A percentile compares a stretch with the other conserved stretches of the same genome.
These are phyloP conservation scores for Phytophthora capsici DNA, from an alignment of 352 stramenopile species.

Conservation along the genomic window DNA sequence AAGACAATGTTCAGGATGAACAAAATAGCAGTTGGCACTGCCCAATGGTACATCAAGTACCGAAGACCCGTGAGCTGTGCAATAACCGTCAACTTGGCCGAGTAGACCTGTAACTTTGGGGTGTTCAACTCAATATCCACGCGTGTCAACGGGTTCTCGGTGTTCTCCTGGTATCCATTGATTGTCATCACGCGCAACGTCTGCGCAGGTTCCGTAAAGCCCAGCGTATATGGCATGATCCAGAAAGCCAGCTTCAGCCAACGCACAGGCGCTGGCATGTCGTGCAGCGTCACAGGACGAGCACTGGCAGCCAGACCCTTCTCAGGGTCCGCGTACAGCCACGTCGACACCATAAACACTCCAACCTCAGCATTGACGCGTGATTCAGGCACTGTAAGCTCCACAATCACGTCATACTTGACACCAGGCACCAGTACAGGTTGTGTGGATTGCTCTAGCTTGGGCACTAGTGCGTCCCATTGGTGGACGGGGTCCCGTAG, in stretches of 20 bases:
- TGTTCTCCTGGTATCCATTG: conserved; percentile 74
- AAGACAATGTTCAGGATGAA: conserved; percentile 85
- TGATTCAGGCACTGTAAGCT: conserved; percentile 74
- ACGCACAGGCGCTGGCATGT: conserved; percentile 65
- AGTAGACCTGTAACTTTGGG: conserved; percentile 73
- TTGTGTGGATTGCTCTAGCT: conserved; percentile 17
- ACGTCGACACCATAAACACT: conserved; percentile 81
- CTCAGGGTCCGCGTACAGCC: conserved; percentile 35
- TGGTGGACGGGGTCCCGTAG: conserved; percentile 64
- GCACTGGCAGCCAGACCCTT: conserved; percentile 52
- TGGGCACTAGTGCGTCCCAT: conserved; percentile 54
- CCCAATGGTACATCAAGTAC: conserved; percentile 91
- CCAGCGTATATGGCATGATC: conserved; percentile 62
- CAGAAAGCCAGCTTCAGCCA: conserved; percentile 53
- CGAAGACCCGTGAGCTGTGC: conserved; percentile 80
- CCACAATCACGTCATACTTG: conserved; percentile 83
- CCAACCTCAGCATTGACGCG: conserved; percentile 67
- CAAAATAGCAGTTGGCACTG: conserved; percentile 67
- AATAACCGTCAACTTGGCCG: conserved; percentile 80
- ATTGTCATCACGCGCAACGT: conserved; percentile 58
- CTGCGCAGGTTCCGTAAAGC: conserved; percentile 65
- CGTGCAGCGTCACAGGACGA: conserved; percentile 65
- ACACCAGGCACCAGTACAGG: conserved; percentile 64
- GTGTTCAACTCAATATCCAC: conserved; percentile 71
- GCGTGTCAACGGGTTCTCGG: conserved; percentile 54